Conservation (phyloP, 768 basidiomycete genomes). For the Daedaleopsis sinensis region DNA sequence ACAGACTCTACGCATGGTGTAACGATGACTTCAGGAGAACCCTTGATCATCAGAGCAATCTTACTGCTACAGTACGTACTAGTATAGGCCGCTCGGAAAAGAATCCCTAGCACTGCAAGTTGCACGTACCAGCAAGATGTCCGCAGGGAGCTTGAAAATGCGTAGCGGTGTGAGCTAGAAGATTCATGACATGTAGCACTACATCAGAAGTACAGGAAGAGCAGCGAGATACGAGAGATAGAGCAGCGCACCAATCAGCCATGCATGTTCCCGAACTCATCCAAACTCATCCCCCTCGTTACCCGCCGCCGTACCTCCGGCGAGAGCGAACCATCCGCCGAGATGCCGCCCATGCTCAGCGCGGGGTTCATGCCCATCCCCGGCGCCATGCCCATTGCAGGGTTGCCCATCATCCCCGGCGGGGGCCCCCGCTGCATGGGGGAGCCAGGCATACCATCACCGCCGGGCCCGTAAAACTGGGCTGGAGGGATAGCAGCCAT, state of each 20-base stretch:
- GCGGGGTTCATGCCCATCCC: slow-evolving; percentile 25
- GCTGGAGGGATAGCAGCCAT: slow-evolving; percentile 38
- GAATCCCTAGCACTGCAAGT: too few species aligned
- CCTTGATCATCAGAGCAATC: too few species aligned
- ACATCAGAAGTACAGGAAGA: not conserved
- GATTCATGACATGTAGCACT: not conserved
- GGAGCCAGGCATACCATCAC: slow-evolving; percentile 20
- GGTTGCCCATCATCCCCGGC: slow-evolving; percentile 17
- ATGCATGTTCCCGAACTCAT: slow-evolving; percentile 31
- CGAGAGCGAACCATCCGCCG: slow-evolving; percentile 30
- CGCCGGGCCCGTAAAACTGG: slow-evolving; percentile 44
- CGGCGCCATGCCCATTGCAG: slow-evolving; percentile 24
- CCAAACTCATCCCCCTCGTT: slow-evolving; percentile 30
- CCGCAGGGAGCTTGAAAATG: too few species aligned
- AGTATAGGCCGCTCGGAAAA: too few species aligned
- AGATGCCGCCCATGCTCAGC: slow-evolving; percentile 37
- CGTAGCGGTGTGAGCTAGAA: too few species aligned
- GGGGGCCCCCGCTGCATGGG: slow-evolving; percentile 18
- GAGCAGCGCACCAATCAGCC: slow-evolving; percentile 12
- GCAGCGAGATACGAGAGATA: not conserved
- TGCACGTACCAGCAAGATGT: too few species aligned
- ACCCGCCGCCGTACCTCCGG: slow-evolving; percentile 28
- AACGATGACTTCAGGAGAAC: too few species aligned
- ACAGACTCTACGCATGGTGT: too few species aligned
- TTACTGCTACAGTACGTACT: too few species aligned